Conservation (phyloP, 2,329 filamentous ascomycete genomes). For the Beauveria medogensis region DNA sequence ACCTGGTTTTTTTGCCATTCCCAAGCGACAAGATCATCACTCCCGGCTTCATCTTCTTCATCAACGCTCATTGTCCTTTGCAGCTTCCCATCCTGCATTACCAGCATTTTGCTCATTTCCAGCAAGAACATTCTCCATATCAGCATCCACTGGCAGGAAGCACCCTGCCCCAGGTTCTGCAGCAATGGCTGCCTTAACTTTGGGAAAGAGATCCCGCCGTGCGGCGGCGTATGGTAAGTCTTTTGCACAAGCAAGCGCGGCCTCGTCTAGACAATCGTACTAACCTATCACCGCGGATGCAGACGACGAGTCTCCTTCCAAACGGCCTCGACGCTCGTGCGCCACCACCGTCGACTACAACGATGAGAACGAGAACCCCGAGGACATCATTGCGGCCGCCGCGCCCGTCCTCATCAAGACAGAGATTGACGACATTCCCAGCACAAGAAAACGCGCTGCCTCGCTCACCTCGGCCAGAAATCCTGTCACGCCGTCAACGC, state of each 20-base stretch:
- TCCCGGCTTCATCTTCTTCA: background rate
- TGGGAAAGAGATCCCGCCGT: slow-evolving; percentile 19
- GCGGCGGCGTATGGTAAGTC: slow-evolving; percentile 16
- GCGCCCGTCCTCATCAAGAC: slow-evolving; percentile 32
- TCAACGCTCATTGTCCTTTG: background rate
- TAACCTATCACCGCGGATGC: slow-evolving; percentile 2
- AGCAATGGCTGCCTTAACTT: slow-evolving; percentile 17
- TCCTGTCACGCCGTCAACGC: slow-evolving; percentile 62
- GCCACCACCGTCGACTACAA: slow-evolving; percentile 40
- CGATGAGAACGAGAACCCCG: slow-evolving; percentile 57
- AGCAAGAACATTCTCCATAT: background rate
- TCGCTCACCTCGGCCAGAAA: slow-evolving; percentile 32
- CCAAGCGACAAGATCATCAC: background rate
- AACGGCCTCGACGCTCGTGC: slow-evolving; percentile 36
- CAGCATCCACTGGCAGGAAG: slow-evolving; percentile 4
- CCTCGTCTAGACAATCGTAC: background rate
- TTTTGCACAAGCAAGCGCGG: background rate
- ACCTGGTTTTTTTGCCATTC: background rate
- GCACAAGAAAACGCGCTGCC: slow-evolving; percentile 20
- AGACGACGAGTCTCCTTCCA: slow-evolving; percentile 29
- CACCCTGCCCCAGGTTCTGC: background rate
- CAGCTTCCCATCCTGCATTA: background rate
- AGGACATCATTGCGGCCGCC: slow-evolving; percentile 25
- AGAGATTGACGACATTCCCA: slow-evolving; percentile 26
- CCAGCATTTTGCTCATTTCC: background rate